Percentiles rank a stretch among this genome's conserved stretches.
These are phyloP conservation scores for Cadophora sp. DNA, from an alignment of 2,329 filamentous ascomycete genomes.

Conservation along the genomic window DNA sequence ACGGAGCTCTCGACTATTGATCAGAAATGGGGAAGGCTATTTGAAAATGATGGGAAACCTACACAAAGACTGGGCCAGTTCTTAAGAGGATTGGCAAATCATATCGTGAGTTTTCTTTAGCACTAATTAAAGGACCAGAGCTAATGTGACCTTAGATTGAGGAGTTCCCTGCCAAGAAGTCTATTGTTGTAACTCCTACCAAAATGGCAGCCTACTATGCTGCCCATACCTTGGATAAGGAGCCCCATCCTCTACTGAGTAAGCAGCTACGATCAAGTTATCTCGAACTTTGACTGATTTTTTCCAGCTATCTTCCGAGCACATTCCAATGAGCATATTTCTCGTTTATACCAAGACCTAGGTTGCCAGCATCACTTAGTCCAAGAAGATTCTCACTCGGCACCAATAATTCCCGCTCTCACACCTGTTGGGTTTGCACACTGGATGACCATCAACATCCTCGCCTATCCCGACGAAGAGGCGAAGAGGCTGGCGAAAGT, in stretches of 20 bases:
- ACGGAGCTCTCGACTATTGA: slow-evolving; percentile 66
- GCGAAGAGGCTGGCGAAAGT: slow-evolving; percentile 72
- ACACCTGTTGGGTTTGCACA: slow-evolving; percentile 71
- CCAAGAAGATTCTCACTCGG: slow-evolving; percentile 57
- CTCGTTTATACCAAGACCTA: slow-evolving; percentile 62
- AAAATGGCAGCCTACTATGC: slow-evolving; percentile 80
- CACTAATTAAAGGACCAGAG: background rate
- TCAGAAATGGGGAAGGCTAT: slow-evolving; percentile 78
- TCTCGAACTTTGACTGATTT: slow-evolving; percentile 19
- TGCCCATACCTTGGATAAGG: slow-evolving; percentile 66
- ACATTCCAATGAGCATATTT: slow-evolving; percentile 54
- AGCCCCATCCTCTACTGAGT: slow-evolving; percentile 74
- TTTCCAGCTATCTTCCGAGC: slow-evolving; percentile 37
- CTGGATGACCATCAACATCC: slow-evolving; percentile 77
- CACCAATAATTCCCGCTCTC: slow-evolving; percentile 67
- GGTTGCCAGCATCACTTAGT: slow-evolving; percentile 69
- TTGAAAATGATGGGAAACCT: slow-evolving; percentile 70
- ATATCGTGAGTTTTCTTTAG: slow-evolving; percentile 63
- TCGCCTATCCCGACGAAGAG: slow-evolving; percentile 79
- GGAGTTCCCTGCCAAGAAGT: slow-evolving; percentile 70
- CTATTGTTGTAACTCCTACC: slow-evolving; percentile 74
- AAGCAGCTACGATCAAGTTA: slow-evolving; percentile 40
- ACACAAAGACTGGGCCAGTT: slow-evolving; percentile 74
- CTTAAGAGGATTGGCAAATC: slow-evolving; percentile 73
- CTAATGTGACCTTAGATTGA: slow-evolving; percentile 60